Evolutionary conservation across 2,329 filamentous ascomycete genomes (phyloP), one percentile per base, ranked within the genome.

Genomic region (Coniochaeta prunicola): DNA sequence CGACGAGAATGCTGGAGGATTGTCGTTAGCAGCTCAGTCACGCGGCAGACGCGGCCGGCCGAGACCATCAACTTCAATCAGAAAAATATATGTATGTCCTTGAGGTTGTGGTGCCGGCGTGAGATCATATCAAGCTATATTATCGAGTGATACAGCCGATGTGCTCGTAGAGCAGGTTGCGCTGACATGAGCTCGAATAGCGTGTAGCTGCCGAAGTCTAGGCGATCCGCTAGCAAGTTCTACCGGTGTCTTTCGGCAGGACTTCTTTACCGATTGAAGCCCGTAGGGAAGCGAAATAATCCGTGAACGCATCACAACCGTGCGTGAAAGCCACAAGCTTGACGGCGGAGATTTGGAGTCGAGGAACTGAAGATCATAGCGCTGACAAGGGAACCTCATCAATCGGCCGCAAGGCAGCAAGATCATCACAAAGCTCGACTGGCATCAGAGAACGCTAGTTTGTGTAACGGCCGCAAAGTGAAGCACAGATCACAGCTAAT

Each of bases 21-120:
- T 30, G 28, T 50, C 12, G 30, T 21, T 50, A 17, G 9, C 12
- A 21, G 31, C 15, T 38, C 36, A 30, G n/a, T 50, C 45, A 21
- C 45, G 40, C 60, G 60, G 58, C 60, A 59, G 60, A 59, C 58
- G 60, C 60, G 60, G 58, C 45, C 13, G 21, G 45, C 45, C 45
- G 45, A 50, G 45, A 50, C 45, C 30, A 21, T 50, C 45, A 50
- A 50, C n/a, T 12, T 13, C n/a, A n/a, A n/a, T n/a, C n/a, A n/a
- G n/a, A n/a, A 45, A 19, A 19, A 24, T 30, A 21, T 50, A 2
- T 50, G 13, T 50, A 5, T 26, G 24, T 50, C 6, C 7, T 30
- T 13, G 13, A 2, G 45, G 45, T 30, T 26, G 45, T 26, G n/a
- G 45, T 28, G 45, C 24, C 24, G 45, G 45, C 45, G 45, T 50